Evolutionary conservation across 176 grass and related monocot species (phyloP).

Genomic region (Poa annua): DNA sequence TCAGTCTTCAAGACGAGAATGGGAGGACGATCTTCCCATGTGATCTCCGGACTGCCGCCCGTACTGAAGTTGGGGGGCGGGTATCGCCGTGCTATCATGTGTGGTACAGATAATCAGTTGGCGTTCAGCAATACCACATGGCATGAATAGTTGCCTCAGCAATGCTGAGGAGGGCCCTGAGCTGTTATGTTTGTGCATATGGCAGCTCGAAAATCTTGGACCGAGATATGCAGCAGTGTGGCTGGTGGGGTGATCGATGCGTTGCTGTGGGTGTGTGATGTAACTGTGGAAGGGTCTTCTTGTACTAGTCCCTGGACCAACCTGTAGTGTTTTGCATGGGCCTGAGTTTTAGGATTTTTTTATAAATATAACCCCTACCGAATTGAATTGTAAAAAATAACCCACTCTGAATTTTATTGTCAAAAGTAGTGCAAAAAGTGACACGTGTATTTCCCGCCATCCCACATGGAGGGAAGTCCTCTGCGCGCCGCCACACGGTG

Average conservation of each 20-base stretch:
- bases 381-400: too few relatives aligned
- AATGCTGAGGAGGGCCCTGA: not conserved
- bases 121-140: slow-evolving; percentile 43
- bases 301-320: slow-evolving; percentile 16
- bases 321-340: not conserved
- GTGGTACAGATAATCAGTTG: slow-evolving; percentile 37
- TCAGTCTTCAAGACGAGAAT: not conserved
- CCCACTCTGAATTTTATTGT: too few relatives aligned
- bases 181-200: slow-evolving; percentile 21
- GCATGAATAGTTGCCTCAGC: slow-evolving; percentile 39
- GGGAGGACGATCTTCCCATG: not conserved
- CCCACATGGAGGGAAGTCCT: too few relatives aligned
- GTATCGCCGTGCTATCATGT: slow-evolving; percentile 35
- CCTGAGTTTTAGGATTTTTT: not conserved
- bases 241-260: slow-evolving; percentile 4
- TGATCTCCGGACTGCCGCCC: slow-evolving; percentile 36
- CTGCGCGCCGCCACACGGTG: too few relatives aligned
- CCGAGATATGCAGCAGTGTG: slow-evolving; percentile 7
- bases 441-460: too few relatives aligned
- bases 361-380: too few relatives aligned
- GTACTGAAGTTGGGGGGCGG: not conserved
- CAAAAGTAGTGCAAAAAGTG: too few relatives aligned
- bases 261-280: not conserved
- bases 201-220: slow-evolving; percentile 9
- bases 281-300: slow-evolving; percentile 1